Evolutionary conservation across 441 rosid species (phyloP), one percentile per base, ranked within the genome.

Genomic region (Gossypium schwendimanii): DNA sequence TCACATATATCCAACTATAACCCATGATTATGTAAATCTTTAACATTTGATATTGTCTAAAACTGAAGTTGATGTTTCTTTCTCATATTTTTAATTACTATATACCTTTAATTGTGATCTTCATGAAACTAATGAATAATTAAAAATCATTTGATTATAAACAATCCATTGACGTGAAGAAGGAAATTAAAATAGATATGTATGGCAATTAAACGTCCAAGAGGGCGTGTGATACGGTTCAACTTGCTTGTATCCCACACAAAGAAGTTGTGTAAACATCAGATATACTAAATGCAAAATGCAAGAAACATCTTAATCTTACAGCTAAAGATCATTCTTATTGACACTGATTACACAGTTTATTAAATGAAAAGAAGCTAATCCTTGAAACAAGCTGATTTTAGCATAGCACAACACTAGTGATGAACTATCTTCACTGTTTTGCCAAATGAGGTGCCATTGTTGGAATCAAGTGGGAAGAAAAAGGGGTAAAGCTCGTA

Each of bases 181-280:
- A 28, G 33, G 3, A 28, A 28, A 28, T 28, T 28, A 31, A 31
- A 6, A 6, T 31, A 31, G 36, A 31, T 31, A 31, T 5, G 36
- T 31, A 31, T 31, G 36, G 1, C 8, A 31, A 31, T 31, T 31
- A 31, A 6, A 31, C 36, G 36, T 31, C 74, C 88, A 81, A 74
- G 14, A 61, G 33, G 2, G 44, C 15, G 0, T 24, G 1, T n/a
- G 21, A 6, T n/a, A 12, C 12, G 20, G 61, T 23, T 55, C n/a
- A 39, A 73, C 24, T 69, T 73, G 3, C 55, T 12, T 64, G 49
- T 65, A 2, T 50, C 33, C 45, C 52, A 0, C 15, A 69, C 14
- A 52, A n/a, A 64, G 11, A 47, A 36, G 1, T 52, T 11, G 18
- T 75, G 76, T 50, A 77, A 62, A 73, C 15, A 31, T 31, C 36